Base-by-base conservation (phyloP, 2,329 filamentous ascomycete species). In the Cercospora zeae-maydis region DNA sequence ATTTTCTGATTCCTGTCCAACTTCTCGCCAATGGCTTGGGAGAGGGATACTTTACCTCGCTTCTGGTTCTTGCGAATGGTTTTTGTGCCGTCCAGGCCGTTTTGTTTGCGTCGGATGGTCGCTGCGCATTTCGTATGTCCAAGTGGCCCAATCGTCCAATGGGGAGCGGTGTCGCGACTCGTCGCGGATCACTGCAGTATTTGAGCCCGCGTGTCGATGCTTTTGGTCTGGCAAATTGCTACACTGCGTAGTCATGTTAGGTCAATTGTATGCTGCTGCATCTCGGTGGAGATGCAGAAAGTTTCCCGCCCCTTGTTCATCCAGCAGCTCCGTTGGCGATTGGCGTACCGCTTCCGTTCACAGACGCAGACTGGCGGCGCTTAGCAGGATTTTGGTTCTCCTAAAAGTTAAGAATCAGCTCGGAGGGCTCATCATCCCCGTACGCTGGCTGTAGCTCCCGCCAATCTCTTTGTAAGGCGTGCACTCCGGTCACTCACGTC, bases 401-500 rank as follows among this genome's bases (percentile, higher is more conserved):
- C 71, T 74, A 63, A 33, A 24, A 19, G 13, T 54, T 33, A 42
- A 52, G 37, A 10, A 34, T 58, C 53, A 62, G 61, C 33, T 56
- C 36, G 60, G 27, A 62, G 57, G 24, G n/a, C 39, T 27, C 24
- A 13, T 49, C 37, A 21, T 39, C 37, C 56, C 13, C 55, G 39
- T 52, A 47, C 30, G 33, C 53, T 42, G 58, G 19, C 30, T 6
- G 56, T 24, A 24, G 37, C 33, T 52, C 55, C 30, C 52, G 53
- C 31, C 11, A 34, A 7, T 62, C 33, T 42, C 54, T 62, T 33
- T 42, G 58, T 51, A 27, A 45, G 45, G 24, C 30, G 59, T 21
- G 45, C 58, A 24, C 33, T 24, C 34, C 57, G 5, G 45, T 58
- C 45, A 80, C 79, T 72, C 77, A 81, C 79, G 73, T 81, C 78